Conservation (phyloP, 352 stramenopile species). For the Globisporangium parvum region DNA sequence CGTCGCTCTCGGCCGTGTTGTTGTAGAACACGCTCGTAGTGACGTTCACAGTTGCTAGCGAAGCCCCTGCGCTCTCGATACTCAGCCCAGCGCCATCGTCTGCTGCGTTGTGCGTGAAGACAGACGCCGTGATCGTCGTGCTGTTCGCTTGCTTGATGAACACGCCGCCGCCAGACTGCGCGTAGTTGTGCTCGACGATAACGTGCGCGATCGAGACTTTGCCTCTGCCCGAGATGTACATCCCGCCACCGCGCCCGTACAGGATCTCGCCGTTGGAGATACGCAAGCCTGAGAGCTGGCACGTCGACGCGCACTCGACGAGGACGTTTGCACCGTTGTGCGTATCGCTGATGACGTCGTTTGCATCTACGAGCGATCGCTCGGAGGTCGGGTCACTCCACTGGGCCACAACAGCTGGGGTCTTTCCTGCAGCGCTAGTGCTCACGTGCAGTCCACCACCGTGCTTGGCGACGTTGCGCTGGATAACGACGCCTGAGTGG, state of each 20-base stretch:
- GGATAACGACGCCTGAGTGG: slow-evolving; percentile 30
- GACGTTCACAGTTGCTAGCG: background rate
- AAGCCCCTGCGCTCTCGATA: slow-evolving; percentile 1
- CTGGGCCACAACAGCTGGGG: background rate
- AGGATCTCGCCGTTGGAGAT: slow-evolving; percentile 18
- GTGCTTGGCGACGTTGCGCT: slow-evolving; percentile 17
- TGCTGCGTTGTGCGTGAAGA: slow-evolving; percentile 22
- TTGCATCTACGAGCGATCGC: slow-evolving; percentile 21
- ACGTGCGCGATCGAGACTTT: slow-evolving; percentile 15
- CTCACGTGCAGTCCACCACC: slow-evolving; percentile 25
- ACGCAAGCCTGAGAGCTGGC: slow-evolving; percentile 17
- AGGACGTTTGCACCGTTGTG: slow-evolving; percentile 24
- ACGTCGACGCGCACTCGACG: slow-evolving; percentile 17
- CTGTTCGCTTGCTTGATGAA: slow-evolving; percentile 13
- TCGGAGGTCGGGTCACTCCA: slow-evolving; percentile 1
- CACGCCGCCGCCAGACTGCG: slow-evolving; percentile 26
- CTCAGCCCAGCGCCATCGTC: slow-evolving; percentile 21
- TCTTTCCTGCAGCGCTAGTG: background rate
- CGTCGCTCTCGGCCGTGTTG: slow-evolving; percentile 21
- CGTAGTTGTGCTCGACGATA: slow-evolving; percentile 21
- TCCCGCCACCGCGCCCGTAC: slow-evolving; percentile 20
- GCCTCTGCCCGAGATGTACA: slow-evolving; percentile 26
- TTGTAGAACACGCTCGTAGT: slow-evolving; percentile 35
- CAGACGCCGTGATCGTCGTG: slow-evolving; percentile 15
- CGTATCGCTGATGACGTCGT: slow-evolving; percentile 9